Percentiles rank a stretch among this genome's conserved stretches.
Conservation (phyloP, 1,284 basidiomycete species). For the Ustilago nuda region DNA sequence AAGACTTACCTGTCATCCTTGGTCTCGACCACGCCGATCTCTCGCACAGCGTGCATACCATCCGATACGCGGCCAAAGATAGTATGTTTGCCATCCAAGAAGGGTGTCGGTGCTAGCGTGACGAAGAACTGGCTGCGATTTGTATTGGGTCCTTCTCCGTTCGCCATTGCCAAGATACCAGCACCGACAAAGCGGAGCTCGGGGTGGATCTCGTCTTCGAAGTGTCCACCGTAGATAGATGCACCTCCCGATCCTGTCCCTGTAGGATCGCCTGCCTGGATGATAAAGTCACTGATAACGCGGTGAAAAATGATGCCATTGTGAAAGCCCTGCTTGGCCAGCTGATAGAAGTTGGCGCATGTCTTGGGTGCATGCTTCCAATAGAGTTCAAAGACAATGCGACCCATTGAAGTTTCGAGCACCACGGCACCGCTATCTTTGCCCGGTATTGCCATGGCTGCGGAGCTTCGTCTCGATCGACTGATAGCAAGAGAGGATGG, state of each 20-base stretch:
- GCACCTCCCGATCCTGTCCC: constrained; percentile 97
- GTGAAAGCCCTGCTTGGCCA: constrained; percentile 66
- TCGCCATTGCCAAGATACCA: constrained; percentile 97
- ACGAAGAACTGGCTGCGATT: constrained; percentile 99
- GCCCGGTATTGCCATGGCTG: constrained; percentile 40
- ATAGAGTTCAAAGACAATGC: constrained; percentile 63
- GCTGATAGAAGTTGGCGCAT: constrained; percentile 62
- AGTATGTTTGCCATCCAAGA: constrained; percentile 78
- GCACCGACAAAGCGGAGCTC: constrained; percentile 91
- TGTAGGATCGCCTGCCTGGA: constrained; percentile 96
- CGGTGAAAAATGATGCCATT: constrained; percentile 87
- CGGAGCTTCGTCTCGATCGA: neutral
- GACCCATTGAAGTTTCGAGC: constrained; percentile 64
- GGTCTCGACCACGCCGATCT: constrained; percentile 46
- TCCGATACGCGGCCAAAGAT: constrained; percentile 74
- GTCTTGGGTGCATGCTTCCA: constrained; percentile 64
- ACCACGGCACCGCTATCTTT: constrained; percentile 49
- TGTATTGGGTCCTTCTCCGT: constrained; percentile 90
- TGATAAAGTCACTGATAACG: constrained; percentile 99
- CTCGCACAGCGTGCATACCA: constrained; percentile 73
- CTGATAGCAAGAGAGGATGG: neutral
- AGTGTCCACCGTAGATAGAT: constrained; percentile 72
- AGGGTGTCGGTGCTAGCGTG: constrained; percentile 93
- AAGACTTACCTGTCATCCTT: constrained; percentile 45
- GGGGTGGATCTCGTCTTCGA: constrained; percentile 90